Conservation (phyloP, 75 land plant species). For the Ceratopteris richardii region DNA sequence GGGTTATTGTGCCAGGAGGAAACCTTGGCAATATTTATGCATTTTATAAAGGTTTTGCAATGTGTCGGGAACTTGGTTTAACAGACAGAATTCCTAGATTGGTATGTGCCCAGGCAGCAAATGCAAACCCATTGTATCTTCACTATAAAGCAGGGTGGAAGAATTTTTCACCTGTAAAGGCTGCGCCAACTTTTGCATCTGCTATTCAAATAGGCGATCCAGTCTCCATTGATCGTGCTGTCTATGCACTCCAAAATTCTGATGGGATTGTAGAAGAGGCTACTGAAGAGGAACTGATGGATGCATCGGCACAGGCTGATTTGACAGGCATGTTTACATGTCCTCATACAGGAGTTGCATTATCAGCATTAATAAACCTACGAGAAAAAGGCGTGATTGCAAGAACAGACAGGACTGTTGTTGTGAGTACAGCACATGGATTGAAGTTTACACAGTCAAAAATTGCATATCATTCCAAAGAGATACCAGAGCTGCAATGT, state of each 20-base stretch:
- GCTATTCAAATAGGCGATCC: too few relatives aligned
- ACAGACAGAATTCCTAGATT: too few relatives aligned
- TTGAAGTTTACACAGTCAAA: conserved; percentile 14
- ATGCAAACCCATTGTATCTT: conserved; percentile 11
- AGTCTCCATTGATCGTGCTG: conserved; percentile 11
- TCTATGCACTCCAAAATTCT: conserved; percentile 7
- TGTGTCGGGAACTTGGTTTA: conserved; percentile 14
- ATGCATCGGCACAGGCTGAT: conserved; percentile 15
- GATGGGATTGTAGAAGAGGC: conserved; percentile 13
- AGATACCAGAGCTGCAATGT: too few relatives aligned
- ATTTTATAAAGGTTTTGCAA: conserved; percentile 8
- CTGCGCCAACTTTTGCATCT: conserved; percentile 12
- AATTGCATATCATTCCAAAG: too few relatives aligned
- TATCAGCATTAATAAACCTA: conserved; percentile 6
- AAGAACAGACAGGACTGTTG: not conserved
- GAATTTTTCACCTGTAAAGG: conserved; percentile 6
- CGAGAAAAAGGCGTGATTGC: conserved; percentile 4
- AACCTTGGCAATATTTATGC: conserved; percentile 15
- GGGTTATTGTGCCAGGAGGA: conserved; percentile 15
- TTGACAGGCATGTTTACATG: conserved; percentile 10
- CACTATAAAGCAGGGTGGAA: conserved; percentile 13
- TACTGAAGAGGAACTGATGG: too few relatives aligned
- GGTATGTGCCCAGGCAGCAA: conserved; percentile 14
- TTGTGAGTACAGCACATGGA: conserved; percentile 13
- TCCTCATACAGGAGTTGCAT: conserved; percentile 12